phyloP scores from a whole-genome alignment of 371 early-diverging fungal genomes.

The Apophysomyces sp. region DNA sequence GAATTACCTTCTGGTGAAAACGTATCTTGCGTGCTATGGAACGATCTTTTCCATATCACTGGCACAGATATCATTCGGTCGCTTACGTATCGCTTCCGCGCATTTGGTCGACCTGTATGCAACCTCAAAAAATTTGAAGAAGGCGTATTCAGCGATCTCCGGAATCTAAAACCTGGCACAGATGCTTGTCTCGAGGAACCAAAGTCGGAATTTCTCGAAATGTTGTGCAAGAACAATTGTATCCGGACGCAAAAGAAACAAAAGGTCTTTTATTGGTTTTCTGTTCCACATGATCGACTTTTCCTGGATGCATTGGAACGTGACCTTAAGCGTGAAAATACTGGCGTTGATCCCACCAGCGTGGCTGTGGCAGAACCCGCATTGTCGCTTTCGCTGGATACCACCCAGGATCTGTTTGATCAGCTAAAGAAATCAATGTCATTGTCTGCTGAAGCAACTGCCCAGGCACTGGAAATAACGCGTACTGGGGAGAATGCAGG shows the following conservation, averaged over 20 bases:
- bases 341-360: slow-evolving; percentile 67
- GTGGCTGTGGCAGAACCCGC: slow-evolving; percentile 39
- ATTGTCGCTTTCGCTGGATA: slow-evolving; percentile 30
- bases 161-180: slow-evolving; percentile 83
- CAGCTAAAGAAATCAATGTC: slow-evolving; percentile 36
- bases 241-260: slow-evolving; percentile 90
- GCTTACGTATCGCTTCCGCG: slow-evolving; percentile 71
- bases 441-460: slow-evolving; percentile 33
- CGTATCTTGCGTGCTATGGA: slow-evolving; percentile 79
- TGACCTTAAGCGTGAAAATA: slow-evolving; percentile 85
- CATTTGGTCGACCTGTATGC: slow-evolving; percentile 60
- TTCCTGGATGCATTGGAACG: slow-evolving; percentile 89
- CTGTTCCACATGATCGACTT: slow-evolving; percentile 80
- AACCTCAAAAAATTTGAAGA: slow-evolving; percentile 89
- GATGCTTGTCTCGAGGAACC: slow-evolving; percentile 83
- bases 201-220: slow-evolving; percentile 73
- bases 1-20: slow-evolving; percentile 76
- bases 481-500: neutral
- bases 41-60: slow-evolving; percentile 59
- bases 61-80: slow-evolving; percentile 89
- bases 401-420: slow-evolving; percentile 44
- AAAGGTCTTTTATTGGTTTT: slow-evolving; percentile 88
- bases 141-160: slow-evolving; percentile 81
- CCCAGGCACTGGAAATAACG: slow-evolving; percentile 25
- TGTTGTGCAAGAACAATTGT: slow-evolving; percentile 79